A percentile compares a stretch with the other conserved stretches of the same genome.
phyloP scores from a whole-genome alignment of 768 basidiomycete species.

The Lentinula aciculospora region DNA sequence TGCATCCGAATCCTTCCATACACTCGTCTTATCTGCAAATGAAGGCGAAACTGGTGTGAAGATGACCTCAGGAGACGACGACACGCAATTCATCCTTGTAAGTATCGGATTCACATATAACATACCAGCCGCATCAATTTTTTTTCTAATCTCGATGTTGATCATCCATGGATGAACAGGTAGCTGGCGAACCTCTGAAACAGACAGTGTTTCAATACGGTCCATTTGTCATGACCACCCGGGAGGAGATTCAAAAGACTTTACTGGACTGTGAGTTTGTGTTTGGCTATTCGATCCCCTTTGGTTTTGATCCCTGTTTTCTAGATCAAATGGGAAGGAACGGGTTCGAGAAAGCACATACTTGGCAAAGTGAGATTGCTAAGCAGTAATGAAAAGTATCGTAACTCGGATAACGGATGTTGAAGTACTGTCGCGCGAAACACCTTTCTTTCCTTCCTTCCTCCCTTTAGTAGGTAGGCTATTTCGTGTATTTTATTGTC shows the following conservation, averaged over 20 bases:
- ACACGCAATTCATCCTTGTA: conserved; percentile 75
- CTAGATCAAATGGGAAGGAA: conserved; percentile 70
- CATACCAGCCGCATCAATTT: conserved; percentile 3
- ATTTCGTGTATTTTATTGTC: too few species aligned
- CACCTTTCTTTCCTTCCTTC: too few species aligned
- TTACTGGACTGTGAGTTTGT: conserved; percentile 66
- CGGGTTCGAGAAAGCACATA: conserved; percentile 87
- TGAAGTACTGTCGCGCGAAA: too few species aligned
- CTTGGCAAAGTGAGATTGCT: conserved; percentile 84
- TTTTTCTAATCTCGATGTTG: too few species aligned
- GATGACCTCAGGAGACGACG: conserved; percentile 50
- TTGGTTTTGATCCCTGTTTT: conserved; percentile 7
- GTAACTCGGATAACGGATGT: too few species aligned
- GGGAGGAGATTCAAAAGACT: conserved; percentile 77
- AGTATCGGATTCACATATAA: conserved; percentile 16
- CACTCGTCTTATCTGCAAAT: conserved; percentile 71
- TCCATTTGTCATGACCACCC: conserved; percentile 82
- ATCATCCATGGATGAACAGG: conserved; percentile 28
- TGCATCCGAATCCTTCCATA: conserved; percentile 60
- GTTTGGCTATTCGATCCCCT: not conserved
- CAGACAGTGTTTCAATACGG: conserved; percentile 87
- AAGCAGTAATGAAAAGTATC: conserved; percentile 21
- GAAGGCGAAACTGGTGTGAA: conserved; percentile 60
- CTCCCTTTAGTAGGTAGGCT: too few species aligned
- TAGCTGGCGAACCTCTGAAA: conserved; percentile 84